Conservation (phyloP, 2,329 filamentous ascomycete species). For the Zymoseptoria ardabiliae region DNA sequence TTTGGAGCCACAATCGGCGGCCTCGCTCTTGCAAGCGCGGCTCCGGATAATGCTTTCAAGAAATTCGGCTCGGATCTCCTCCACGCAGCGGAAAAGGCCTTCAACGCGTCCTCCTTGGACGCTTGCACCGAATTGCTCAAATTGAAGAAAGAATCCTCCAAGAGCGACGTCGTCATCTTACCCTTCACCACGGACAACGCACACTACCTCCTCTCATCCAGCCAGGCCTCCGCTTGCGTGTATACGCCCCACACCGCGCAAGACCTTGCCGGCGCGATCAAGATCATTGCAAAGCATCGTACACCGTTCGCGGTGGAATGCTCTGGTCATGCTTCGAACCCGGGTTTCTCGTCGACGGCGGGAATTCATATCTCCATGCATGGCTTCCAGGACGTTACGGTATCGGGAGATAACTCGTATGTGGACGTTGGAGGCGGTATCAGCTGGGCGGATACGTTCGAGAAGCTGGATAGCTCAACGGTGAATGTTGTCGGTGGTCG, state of each 20-base stretch:
- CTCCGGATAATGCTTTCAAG: not conserved
- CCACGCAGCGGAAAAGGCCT: not conserved
- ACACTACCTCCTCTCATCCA: not conserved
- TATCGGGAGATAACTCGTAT: constrained; percentile 1
- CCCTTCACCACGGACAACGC: not conserved
- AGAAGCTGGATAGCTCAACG: constrained; percentile 5
- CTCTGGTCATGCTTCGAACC: constrained; percentile 8
- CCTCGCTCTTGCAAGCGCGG: not conserved
- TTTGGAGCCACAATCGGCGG: not conserved
- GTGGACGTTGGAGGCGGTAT: constrained; percentile 6
- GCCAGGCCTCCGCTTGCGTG: not conserved
- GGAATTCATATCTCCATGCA: constrained; percentile 8
- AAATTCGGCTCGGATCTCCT: not conserved
- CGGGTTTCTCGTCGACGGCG: constrained; percentile 6
- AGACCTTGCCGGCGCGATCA: constrained; percentile 1
- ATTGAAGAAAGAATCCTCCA: not conserved
- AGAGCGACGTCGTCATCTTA: not conserved
- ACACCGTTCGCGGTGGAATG: constrained; percentile 6
- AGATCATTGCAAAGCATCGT: constrained; percentile 1
- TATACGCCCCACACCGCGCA: not conserved
- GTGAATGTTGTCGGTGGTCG: constrained; percentile 9
- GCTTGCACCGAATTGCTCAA: not conserved
- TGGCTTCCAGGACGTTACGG: constrained; percentile 2
- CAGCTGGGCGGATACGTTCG: constrained; percentile 7
- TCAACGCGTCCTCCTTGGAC: not conserved